Evolutionary conservation across 2,329 filamentous ascomycete species (phyloP).

Genomic region (Penicillium carneum): DNA sequence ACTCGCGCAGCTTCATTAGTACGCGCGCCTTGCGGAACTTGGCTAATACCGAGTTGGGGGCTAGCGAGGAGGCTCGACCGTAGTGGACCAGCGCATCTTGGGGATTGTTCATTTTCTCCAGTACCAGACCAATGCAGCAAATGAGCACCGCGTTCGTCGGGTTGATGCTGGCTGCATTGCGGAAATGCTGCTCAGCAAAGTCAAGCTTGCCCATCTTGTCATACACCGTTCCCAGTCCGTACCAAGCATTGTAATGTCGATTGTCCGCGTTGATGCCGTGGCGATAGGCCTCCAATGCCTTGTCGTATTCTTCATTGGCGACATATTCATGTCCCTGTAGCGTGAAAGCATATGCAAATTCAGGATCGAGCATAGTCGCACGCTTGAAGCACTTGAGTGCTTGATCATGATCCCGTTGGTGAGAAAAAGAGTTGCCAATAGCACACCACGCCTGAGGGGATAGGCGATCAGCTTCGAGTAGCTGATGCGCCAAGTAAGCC

Average conservation of each 20-base stretch:
- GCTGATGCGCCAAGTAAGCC: constrained; percentile 87
- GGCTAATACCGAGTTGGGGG: constrained; percentile 80
- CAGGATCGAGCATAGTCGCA: constrained; percentile 86
- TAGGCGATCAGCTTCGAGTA: constrained; percentile 84
- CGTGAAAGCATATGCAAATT: constrained; percentile 94
- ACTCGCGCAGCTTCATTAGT: constrained; percentile 74
- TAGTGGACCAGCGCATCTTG: constrained; percentile 82
- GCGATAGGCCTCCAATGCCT: constrained; percentile 86
- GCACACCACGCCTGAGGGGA: constrained; percentile 97
- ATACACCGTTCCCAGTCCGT: constrained; percentile 81
- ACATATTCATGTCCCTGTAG: constrained; percentile 95
- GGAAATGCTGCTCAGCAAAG: constrained; percentile 89
- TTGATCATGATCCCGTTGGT: constrained; percentile 91
- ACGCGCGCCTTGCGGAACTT: constrained; percentile 92
- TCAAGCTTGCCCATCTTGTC: constrained; percentile 90
- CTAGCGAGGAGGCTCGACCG: constrained; percentile 79
- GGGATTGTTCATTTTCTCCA: constrained; percentile 87
- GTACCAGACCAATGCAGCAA: constrained; percentile 86
- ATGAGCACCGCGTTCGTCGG: constrained; percentile 91
- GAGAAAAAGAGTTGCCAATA: constrained; percentile 90
- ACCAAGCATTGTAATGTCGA: constrained; percentile 98
- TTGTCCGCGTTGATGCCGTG: constrained; percentile 83
- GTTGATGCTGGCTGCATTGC: constrained; percentile 86
- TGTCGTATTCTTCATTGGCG: constrained; percentile 95
- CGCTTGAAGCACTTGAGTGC: constrained; percentile 93